Percentiles rank a stretch among this genome's conserved stretches.
These are phyloP conservation scores for Sporisorium graminicola DNA, from an alignment of 1,284 basidiomycete species.

Conservation along the genomic window DNA sequence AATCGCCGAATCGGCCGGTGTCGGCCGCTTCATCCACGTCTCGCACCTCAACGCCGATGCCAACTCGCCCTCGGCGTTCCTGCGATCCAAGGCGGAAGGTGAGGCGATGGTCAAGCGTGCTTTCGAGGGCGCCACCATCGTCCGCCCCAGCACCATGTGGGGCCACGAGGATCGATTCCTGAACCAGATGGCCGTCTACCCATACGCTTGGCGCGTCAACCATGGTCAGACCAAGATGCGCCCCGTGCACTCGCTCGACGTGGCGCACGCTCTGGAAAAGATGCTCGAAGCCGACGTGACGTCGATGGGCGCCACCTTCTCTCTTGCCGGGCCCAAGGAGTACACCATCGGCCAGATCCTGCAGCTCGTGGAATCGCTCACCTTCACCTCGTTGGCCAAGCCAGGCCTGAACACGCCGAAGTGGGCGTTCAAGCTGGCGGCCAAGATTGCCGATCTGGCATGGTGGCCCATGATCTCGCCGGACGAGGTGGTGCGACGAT, in stretches of 20 bases:
- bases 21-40: conserved; percentile 90
- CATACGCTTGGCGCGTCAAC: conserved; percentile 96
- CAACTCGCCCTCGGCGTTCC: conserved; percentile 84
- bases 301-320: conserved; percentile 78
- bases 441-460: conserved; percentile 77
- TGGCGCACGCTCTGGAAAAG: conserved; percentile 89
- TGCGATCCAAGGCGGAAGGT: conserved; percentile 89
- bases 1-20: conserved; percentile 81
- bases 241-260: conserved; percentile 92
- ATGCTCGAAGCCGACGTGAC: conserved; percentile 78
- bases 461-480: conserved; percentile 96
- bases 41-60: conserved; percentile 93
- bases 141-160: conserved; percentile 86
- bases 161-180: conserved; percentile 95
- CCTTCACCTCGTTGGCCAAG: conserved; percentile 76
- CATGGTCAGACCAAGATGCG: conserved; percentile 85
- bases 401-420: conserved; percentile 83
- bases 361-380: conserved; percentile 83
- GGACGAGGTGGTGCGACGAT: conserved; percentile 90
- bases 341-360: conserved; percentile 88
- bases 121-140: conserved; percentile 89
- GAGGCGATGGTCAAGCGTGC: conserved; percentile 87
- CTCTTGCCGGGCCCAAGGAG: conserved; percentile 88
- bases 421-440: conserved; percentile 77
- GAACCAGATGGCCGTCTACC: conserved; percentile 92